Evolutionary conservation across 768 basidiomycete species (phyloP), one percentile per base, ranked within the genome.

Genomic region (Lactifluus pinguis): DNA sequence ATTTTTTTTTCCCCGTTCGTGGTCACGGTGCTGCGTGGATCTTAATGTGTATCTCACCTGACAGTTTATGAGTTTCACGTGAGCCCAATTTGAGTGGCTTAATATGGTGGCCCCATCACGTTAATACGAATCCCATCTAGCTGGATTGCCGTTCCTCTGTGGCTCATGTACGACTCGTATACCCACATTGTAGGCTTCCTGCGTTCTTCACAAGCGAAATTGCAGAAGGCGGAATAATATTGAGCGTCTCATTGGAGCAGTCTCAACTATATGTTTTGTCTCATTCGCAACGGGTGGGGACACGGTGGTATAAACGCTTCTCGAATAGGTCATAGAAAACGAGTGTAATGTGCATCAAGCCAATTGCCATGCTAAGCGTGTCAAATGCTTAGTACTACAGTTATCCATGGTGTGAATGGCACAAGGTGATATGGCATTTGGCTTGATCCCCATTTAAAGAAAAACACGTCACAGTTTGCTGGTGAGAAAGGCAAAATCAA

Each of bases 31-130:
- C 52, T 19, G 39, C 19, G 17, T 14, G 61, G 59, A 8, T n/a
- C 19, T 44, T 49, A 34, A 49, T 15, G 21, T 19, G 0, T 1
- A n/a, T 49, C 32, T 42, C 25, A 25, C 47, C 57, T 44, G 53
- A 1, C 64, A 92, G 89, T 83, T 91, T 69, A 88, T 92, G 87
- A 92, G 91, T 66, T 59, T 79, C 53, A 82, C 92, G 87, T 89
- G 69, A 71, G 84, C 75, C 17, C 30, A 25, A 38, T 29, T 50
- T n/a, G 9, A 42, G n/a, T 44, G 2, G 21, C 49, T 21, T 47
- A 4, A 1, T 9, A 13, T 11, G 9, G 38, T 36, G 21, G 19
- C 44, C 25, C 25, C 8, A 38, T 51, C 41, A 38, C 36, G 50
- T 57, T 69, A 55, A 59, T 34, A 30, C 29, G 36, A 47, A 55